phyloP scores from a whole-genome alignment of 1,284 basidiomycete species.

The Papiliotrema laurentii region DNA sequence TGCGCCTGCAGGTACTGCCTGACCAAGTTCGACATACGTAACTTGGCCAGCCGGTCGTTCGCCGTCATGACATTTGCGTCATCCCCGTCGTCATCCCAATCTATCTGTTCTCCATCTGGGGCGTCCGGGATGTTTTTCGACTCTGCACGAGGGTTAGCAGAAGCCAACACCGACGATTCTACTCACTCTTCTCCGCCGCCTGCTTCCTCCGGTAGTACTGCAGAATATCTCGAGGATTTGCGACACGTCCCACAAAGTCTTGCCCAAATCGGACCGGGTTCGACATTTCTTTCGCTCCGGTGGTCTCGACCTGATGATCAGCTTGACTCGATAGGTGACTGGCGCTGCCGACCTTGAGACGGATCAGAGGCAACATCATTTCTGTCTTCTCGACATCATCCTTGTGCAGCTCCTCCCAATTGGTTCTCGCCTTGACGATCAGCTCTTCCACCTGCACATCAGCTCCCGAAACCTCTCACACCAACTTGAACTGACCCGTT shows the following conservation, averaged over 20 bases:
- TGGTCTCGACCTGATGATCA: constrained; percentile 71
- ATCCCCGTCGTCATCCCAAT: constrained; percentile 65
- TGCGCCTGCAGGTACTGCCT: constrained; percentile 83
- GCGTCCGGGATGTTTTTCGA: constrained; percentile 36
- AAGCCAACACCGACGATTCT: not conserved
- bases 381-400: constrained; percentile 50
- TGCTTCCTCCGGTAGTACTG: constrained; percentile 83
- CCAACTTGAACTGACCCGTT: constrained; percentile 58
- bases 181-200: constrained; percentile 46
- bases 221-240: constrained; percentile 90
- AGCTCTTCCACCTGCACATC: constrained; percentile 66
- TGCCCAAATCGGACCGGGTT: constrained; percentile 97
- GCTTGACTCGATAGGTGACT: not conserved
- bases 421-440: constrained; percentile 66
- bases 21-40: constrained; percentile 60
- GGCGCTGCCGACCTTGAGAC: constrained; percentile 62
- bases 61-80: constrained; percentile 60
- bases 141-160: constrained; percentile 21
- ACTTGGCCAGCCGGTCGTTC: constrained; percentile 41
- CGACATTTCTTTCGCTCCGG: constrained; percentile 78
- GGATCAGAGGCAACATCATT: constrained; percentile 80
- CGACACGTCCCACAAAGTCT: constrained; percentile 84
- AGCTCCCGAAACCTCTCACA: not conserved
- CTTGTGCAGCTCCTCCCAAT: constrained; percentile 75
- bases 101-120: constrained; percentile 52